Evolutionary conservation across 306 rosid genomes (phyloP).

Genomic region (Alnus rubra): DNA sequence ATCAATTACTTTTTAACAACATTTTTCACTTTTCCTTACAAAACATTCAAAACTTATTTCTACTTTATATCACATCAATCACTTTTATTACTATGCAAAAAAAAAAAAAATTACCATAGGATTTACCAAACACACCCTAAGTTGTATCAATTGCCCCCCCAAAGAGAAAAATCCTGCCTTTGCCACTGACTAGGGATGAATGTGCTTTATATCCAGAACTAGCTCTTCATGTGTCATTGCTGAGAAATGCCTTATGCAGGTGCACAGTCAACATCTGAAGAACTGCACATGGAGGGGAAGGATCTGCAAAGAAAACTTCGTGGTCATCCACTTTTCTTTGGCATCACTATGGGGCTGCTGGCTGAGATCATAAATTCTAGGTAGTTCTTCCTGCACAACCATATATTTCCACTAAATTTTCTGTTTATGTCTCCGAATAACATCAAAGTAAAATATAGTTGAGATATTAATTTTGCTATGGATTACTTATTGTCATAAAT

Average conservation of each 20-base stretch:
- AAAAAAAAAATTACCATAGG: too few relatives aligned
- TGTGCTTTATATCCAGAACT: not conserved
- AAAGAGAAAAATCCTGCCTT: too few relatives aligned
- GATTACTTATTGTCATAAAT: not conserved
- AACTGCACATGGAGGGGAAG: conserved; percentile 33
- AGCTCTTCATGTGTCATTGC: not conserved
- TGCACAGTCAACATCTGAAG: conserved; percentile 39
- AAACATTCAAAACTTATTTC: too few relatives aligned
- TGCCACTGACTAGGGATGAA: not conserved
- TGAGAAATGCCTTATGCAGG: conserved; percentile 42
- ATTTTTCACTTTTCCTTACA: too few relatives aligned
- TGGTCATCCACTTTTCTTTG: conserved; percentile 90
- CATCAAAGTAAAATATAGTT: not conserved
- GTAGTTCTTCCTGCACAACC: conserved; percentile 47
- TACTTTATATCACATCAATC: too few relatives aligned
- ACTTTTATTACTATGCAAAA: too few relatives aligned
- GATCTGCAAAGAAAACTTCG: conserved; percentile 56
- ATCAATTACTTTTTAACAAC: too few relatives aligned
- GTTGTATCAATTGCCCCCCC: too few relatives aligned
- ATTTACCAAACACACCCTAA: too few relatives aligned
- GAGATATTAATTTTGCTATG: not conserved
- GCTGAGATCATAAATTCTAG: conserved; percentile 97
- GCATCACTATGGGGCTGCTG: conserved; percentile 92
- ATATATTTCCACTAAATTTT: not conserved
- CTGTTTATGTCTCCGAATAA: not conserved